Base-by-base conservation (phyloP, 1,284 basidiomycete species). In the Irpex rosettiformis region DNA sequence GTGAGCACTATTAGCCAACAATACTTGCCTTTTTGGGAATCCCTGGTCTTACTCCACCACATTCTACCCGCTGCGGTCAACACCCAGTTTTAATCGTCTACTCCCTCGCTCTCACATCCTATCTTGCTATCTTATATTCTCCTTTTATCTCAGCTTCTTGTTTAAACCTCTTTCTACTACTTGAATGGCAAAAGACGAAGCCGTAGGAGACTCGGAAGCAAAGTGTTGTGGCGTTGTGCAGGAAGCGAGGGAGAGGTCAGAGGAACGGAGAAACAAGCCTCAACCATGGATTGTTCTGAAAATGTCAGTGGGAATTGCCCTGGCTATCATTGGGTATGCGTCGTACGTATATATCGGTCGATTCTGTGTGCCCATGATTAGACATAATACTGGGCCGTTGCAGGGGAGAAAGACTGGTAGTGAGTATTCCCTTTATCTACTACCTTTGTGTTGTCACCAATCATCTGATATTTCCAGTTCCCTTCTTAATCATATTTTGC, bases 261-360 rank as follows among this genome's bases (percentile, higher is more conserved):
- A 71, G 40, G 67, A 69, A 25, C 63, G 73, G 51, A 58, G 61
- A 57, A 68, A 69, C 24, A 79, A 76, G 64, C 79, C 81, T 2
- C 85, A 85, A 65, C 81, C 85, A 62, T 88, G 85, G 86, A 71
- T 86, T 58, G 75, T 79, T 25, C 79, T 77, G 63, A 89, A 89
- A 72, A 65, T 86, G 47, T 77, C 82, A 65, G 74, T 89, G 7
- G 75, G 69, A 5, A 52, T 88, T 0, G 79, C 81, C 0, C 24
- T 78, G 18, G 84, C 73, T 0, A 77, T 88, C 58, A 81, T 86
- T 61, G 81, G 67, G 0, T 88, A 87, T 66, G 66, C 83, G 1
- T 83, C 75, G 58, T 93, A 93, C 72, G 90, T 91, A 7, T 88
- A 88, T 64, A 78, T 90, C 43, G 87, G 80, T 1, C 70, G 85